These are phyloP conservation scores for Scheffersomyces titani DNA, from an alignment of 1,139 yeast genomes.

Conservation along the genomic window DNA sequence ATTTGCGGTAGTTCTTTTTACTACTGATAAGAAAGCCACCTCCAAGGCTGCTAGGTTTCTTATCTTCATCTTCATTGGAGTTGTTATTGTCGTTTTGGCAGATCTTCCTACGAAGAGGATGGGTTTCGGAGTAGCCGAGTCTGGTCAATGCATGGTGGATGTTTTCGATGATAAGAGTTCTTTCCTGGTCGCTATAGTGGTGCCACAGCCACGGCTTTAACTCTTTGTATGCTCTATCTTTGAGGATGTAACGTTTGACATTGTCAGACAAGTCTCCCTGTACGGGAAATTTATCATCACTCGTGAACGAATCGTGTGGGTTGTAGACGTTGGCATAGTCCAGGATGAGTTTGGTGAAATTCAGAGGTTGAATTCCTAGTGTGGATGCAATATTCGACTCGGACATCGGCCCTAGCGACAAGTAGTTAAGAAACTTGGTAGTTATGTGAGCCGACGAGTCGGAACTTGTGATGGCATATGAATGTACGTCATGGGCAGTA, in stretches of 20 bases:
- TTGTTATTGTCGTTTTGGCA: constrained; percentile 15
- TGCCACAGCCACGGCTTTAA: constrained; percentile 43
- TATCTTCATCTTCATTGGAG: constrained; percentile 5
- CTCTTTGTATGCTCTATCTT: constrained; percentile 47
- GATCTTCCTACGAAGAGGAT: constrained; percentile 43
- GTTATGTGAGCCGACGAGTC: constrained; percentile 23
- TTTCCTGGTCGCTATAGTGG: constrained; percentile 34
- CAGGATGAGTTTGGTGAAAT: constrained; percentile 7
- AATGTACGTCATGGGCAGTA: constrained; percentile 7
- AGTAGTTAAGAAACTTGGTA: constrained; percentile 31
- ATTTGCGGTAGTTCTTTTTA: constrained; percentile 14
- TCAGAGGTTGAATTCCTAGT: constrained; percentile 10
- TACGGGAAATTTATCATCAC: constrained; percentile 35
- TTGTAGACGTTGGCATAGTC: constrained; percentile 32
- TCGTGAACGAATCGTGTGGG: constrained; percentile 33
- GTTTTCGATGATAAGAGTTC: constrained; percentile 33
- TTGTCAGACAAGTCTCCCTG: constrained; percentile 4
- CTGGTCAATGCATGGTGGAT: constrained; percentile 43
- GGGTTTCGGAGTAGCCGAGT: constrained; percentile 46
- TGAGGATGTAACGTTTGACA: constrained; percentile 24
- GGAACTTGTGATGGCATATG: constrained; percentile 19
- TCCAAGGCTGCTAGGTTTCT: constrained; percentile 18
- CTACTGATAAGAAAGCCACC: constrained; percentile 20
- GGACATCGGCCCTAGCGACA: constrained; percentile 44
- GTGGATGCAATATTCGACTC: constrained; percentile 12